Conservation (phyloP, 148 eudicot genomes). For the Nepenthes gracilis region DNA sequence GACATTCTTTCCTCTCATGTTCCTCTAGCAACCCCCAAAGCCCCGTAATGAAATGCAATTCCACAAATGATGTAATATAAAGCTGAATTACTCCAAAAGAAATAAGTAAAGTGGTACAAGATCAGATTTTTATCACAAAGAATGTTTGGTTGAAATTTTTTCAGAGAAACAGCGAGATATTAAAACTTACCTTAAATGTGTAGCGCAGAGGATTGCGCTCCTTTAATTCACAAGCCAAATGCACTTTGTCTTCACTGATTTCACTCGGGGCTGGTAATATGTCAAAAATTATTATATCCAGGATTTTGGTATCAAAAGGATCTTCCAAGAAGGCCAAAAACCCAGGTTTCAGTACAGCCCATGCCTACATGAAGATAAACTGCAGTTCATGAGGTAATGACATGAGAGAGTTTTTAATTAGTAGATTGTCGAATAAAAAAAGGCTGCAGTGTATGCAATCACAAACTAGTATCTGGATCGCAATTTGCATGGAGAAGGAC, state of each 20-base stretch:
- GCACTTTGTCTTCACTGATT: constrained; percentile 52
- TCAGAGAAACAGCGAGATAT: not conserved
- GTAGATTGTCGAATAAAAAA: not conserved
- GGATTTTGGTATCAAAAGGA: constrained; percentile 62
- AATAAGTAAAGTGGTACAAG: too few species aligned
- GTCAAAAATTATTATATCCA: constrained; percentile 90
- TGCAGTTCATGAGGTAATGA: constrained; percentile 3
- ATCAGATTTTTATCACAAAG: too few species aligned
- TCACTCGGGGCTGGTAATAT: constrained; percentile 65
- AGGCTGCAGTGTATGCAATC: too few species aligned
- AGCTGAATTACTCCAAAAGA: too few species aligned
- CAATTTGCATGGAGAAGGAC: not conserved
- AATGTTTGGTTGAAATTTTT: too few species aligned
- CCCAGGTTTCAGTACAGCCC: constrained; percentile 92
- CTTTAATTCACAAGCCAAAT: constrained; percentile 72
- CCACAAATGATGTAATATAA: too few species aligned
- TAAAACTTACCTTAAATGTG: constrained; percentile 44
- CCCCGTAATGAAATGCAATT: too few species aligned
- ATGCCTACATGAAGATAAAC: constrained; percentile 23
- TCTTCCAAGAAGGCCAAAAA: constrained; percentile 88
- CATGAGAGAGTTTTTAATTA: not conserved
- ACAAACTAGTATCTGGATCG: not conserved
- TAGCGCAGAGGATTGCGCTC: constrained; percentile 76
- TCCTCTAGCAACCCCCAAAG: too few species aligned
- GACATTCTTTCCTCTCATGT: too few species aligned